These are phyloP conservation scores for Huntiella decipiens DNA, from an alignment of 2,329 filamentous ascomycete species.

Conservation along the genomic window DNA sequence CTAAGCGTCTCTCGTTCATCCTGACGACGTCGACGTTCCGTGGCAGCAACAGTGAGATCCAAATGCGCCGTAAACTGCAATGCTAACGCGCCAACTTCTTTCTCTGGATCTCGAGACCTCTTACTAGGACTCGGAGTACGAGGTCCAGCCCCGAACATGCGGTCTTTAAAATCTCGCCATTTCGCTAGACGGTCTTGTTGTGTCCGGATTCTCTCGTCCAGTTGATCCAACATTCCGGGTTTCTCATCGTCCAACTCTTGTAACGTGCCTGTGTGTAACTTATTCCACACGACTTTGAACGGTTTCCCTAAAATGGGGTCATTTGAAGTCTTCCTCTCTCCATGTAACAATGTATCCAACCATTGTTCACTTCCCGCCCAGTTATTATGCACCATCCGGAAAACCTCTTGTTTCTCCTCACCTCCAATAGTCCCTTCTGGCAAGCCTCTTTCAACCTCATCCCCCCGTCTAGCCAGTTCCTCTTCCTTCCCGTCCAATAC, in stretches of 20 bases:
- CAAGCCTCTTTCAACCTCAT: constrained; percentile 21
- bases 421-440: constrained; percentile 21
- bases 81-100: constrained; percentile 24
- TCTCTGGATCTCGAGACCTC: constrained; percentile 13
- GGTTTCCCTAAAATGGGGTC: constrained; percentile 46
- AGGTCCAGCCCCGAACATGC: constrained; percentile 22
- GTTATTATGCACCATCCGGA: constrained; percentile 45
- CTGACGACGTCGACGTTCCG: background rate
- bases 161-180: constrained; percentile 51
- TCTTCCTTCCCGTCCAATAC: constrained; percentile 44
- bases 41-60: constrained; percentile 11
- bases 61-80: constrained; percentile 36
- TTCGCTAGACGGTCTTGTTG: constrained; percentile 50
- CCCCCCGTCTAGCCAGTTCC: constrained; percentile 34
- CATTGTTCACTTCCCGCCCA: constrained; percentile 65
- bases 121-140: constrained; percentile 14
- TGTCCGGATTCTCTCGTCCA: constrained; percentile 46
- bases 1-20: background rate
- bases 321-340: constrained; percentile 35
- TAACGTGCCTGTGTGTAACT: constrained; percentile 40
- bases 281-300: constrained; percentile 54
- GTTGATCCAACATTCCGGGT: constrained; percentile 40
- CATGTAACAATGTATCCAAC: constrained; percentile 51
- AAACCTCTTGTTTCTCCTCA: constrained; percentile 29
- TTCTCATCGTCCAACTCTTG: constrained; percentile 33